These are phyloP conservation scores for Neurospora sublineolata DNA, from an alignment of 495 filamentous ascomycete genomes.

Conservation along the genomic window DNA sequence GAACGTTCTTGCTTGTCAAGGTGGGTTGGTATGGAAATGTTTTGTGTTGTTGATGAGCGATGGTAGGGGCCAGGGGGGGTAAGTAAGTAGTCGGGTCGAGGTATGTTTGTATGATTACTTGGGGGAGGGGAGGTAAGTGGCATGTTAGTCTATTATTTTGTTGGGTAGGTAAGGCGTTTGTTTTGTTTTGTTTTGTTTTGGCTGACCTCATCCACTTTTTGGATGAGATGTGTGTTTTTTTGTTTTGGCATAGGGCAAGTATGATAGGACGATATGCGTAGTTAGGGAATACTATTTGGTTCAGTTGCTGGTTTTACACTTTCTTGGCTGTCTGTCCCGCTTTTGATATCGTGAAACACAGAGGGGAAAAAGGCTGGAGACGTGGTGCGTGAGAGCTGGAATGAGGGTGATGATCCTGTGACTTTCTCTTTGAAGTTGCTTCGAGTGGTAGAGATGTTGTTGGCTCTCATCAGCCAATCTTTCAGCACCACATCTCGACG, in stretches of 20 bases:
- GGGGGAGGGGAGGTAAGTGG: background rate
- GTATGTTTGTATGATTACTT: background rate
- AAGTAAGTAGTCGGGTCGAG: background rate
- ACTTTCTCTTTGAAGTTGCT: background rate
- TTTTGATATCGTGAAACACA: background rate
- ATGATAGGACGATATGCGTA: background rate
- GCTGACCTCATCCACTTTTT: background rate
- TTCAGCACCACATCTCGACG: background rate
- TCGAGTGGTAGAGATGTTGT: background rate
- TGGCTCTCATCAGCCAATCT: accelerated
- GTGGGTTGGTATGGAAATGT: background rate
- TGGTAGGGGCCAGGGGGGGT: background rate
- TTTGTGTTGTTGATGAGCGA: background rate
- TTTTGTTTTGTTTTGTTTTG: background rate
- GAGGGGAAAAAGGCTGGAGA: background rate
- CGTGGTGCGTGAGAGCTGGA: too few species aligned
- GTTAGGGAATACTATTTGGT: background rate
- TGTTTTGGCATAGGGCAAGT: background rate
- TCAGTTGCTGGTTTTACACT: too few species aligned
- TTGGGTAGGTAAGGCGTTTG: background rate
- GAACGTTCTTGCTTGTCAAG: background rate
- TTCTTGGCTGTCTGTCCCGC: background rate
- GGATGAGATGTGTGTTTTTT: background rate
- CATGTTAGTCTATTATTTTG: background rate
- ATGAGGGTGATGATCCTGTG: background rate